Evolutionary conservation across 805 yeast genomes (phyloP).

Genomic region (Ogataea degrootiae): DNA sequence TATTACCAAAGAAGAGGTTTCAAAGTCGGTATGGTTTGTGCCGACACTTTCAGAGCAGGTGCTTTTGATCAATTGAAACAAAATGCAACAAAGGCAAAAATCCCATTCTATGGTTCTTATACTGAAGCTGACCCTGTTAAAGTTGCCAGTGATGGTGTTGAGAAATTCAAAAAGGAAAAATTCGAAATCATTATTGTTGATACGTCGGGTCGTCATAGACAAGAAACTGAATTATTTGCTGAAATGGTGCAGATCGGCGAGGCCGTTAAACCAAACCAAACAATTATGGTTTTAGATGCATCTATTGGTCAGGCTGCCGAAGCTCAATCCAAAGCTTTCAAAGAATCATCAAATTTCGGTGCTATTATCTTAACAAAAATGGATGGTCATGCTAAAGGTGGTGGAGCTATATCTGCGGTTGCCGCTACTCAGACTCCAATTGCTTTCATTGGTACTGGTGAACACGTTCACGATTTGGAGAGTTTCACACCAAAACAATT

Average conservation of each 20-base stretch:
- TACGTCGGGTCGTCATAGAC: conserved; percentile 97
- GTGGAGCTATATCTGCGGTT: conserved; percentile 98
- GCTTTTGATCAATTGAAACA: conserved; percentile 98
- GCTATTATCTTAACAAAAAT: conserved; percentile 90
- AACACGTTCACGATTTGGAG: conserved; percentile 90
- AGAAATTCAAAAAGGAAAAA: conserved; percentile 82
- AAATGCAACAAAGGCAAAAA: conserved; percentile 91
- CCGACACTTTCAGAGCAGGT: conserved; percentile 99
- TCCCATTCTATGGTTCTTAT: conserved; percentile 93
- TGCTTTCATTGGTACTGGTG: conserved; percentile 97
- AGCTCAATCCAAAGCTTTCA: conserved; percentile 88
- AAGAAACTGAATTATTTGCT: conserved; percentile 82
- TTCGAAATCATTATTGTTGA: conserved; percentile 94
- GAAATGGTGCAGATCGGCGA: conserved; percentile 93
- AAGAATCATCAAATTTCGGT: conserved; percentile 89
- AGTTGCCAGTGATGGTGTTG: conserved; percentile 89
- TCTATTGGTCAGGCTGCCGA: conserved; percentile 99
- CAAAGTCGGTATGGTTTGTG: conserved; percentile 95
- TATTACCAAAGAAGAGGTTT: conserved; percentile 90
- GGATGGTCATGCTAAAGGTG: conserved; percentile 99
- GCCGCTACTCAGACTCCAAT: conserved; percentile 96
- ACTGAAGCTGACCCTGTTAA: conserved; percentile 93
- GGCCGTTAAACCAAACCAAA: conserved; percentile 88
- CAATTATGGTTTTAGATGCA: conserved; percentile 96
- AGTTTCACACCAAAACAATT: conserved; percentile 85